phyloP scores from a whole-genome alignment of 2,329 filamentous ascomycete genomes.

The Colletotrichum sp. region DNA sequence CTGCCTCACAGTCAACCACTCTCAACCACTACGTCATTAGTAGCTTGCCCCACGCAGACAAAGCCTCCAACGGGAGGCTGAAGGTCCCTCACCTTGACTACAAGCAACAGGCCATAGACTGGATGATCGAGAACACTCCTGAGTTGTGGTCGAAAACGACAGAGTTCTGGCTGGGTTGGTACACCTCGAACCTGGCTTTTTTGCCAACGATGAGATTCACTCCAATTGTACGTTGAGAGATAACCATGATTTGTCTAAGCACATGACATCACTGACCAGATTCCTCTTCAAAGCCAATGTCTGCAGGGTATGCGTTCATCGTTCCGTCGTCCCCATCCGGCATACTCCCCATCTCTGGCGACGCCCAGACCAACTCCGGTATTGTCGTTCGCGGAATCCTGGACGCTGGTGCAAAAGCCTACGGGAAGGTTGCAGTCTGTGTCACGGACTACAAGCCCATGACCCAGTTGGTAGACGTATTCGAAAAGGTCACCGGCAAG shows the following conservation, averaged over 20 bases:
- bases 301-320: slow-evolving; percentile 23
- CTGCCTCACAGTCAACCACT: slow-evolving; percentile 37
- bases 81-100: slow-evolving; percentile 45
- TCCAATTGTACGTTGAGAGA: not conserved
- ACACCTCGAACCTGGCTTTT: slow-evolving; percentile 34
- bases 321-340: slow-evolving; percentile 23
- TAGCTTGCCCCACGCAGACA: slow-evolving; percentile 41
- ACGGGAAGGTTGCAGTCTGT: slow-evolving; percentile 26
- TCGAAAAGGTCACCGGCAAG: slow-evolving; percentile 27
- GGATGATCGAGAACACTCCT: slow-evolving; percentile 37
- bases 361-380: slow-evolving; percentile 27
- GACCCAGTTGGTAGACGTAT: slow-evolving; percentile 25
- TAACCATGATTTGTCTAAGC: not conserved
- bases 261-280: not conserved
- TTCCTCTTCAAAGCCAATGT: not conserved
- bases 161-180: slow-evolving; percentile 41
- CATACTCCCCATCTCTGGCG: slow-evolving; percentile 27
- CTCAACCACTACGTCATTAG: slow-evolving; percentile 52
- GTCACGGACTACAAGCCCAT: slow-evolving; percentile 28
- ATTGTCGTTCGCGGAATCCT: slow-evolving; percentile 28
- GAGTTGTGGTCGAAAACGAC: slow-evolving; percentile 41
- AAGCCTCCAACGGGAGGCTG: slow-evolving; percentile 34
- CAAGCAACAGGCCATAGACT: slow-evolving; percentile 43
- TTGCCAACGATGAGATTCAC: not conserved
- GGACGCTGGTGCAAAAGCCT: slow-evolving; percentile 10